A percentile compares a stretch with the other conserved stretches of the same genome.
Evolutionary conservation across 164 flowering plant genomes (phyloP).

Genomic region (Annona cherimola): DNA sequence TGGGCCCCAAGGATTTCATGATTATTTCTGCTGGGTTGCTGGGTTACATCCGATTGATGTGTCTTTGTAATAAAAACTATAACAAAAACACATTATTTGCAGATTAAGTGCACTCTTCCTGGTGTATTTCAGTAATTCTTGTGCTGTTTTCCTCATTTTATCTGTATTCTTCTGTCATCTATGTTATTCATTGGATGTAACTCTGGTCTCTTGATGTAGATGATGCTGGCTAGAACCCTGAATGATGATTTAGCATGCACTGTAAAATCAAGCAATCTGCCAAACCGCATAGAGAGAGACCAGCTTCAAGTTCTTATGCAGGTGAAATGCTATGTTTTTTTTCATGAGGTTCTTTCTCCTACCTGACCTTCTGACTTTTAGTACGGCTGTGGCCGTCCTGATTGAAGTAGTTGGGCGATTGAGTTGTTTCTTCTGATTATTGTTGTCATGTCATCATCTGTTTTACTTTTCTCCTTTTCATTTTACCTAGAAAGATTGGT

Average conservation of each 20-base stretch:
- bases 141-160: too few species aligned
- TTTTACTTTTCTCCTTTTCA: too few species aligned
- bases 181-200: background rate
- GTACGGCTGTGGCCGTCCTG: background rate
- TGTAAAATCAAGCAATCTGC: constrained; percentile 8
- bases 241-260: constrained; percentile 12
- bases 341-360: background rate
- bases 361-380: too few species aligned
- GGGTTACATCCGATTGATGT: too few species aligned
- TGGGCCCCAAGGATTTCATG: too few species aligned
- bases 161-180: too few species aligned
- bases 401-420: background rate
- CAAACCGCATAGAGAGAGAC: constrained; percentile 13
- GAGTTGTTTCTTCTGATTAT: background rate
- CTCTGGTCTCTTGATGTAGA: constrained; percentile 13
- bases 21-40: too few species aligned
- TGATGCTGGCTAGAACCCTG: constrained; percentile 21
- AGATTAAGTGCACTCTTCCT: too few species aligned
- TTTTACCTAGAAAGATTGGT: too few species aligned
- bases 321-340: constrained; percentile 8
- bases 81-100: too few species aligned
- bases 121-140: too few species aligned
- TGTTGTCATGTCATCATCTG: background rate
- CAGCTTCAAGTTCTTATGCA: constrained; percentile 10
- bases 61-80: too few species aligned